Conservation (phyloP, 1,139 yeast species). For the Yamadazyma epiphylla region DNA sequence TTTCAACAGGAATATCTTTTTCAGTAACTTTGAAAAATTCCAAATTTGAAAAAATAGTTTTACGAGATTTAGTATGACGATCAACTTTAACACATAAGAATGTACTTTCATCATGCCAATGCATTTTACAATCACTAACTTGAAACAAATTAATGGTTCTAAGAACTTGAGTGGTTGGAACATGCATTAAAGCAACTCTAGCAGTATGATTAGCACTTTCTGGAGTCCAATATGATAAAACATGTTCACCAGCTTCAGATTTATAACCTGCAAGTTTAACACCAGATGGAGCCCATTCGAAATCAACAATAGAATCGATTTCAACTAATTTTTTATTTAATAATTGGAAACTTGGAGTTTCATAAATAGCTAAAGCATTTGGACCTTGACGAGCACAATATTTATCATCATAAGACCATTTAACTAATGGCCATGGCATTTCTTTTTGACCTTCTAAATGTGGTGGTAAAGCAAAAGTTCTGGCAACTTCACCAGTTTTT, state of each 20-base stretch:
- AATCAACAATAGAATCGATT: slow-evolving; percentile 83
- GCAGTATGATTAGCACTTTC: slow-evolving; percentile 92
- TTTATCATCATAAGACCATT: slow-evolving; percentile 93
- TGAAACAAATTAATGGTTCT: slow-evolving; percentile 94
- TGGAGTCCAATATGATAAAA: slow-evolving; percentile 95
- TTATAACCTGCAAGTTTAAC: slow-evolving; percentile 61
- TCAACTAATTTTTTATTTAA: slow-evolving; percentile 84
- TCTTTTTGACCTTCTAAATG: slow-evolving; percentile 64
- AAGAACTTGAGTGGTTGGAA: slow-evolving; percentile 77
- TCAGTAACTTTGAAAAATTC: slow-evolving; percentile 88
- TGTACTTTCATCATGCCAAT: slow-evolving; percentile 91
- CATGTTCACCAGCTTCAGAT: slow-evolving; percentile 53
- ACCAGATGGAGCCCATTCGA: slow-evolving; percentile 93
- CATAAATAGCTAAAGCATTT: slow-evolving; percentile 86
- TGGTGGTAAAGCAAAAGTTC: slow-evolving; percentile 90
- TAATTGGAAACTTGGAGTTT: slow-evolving; percentile 64
- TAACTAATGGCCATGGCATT: slow-evolving; percentile 95
- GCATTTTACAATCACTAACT: slow-evolving; percentile 86
- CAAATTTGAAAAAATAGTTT: slow-evolving; percentile 85
- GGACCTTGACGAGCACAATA: slow-evolving; percentile 96
- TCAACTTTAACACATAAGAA: slow-evolving; percentile 92
- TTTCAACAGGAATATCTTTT: slow-evolving; percentile 92
- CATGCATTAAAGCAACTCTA: slow-evolving; percentile 86
- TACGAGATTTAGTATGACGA: slow-evolving; percentile 93
- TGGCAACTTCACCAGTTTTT: slow-evolving; percentile 74